A percentile compares a stretch with the other conserved stretches of the same genome.
These are phyloP conservation scores for Yamadazyma akitaensis DNA, from an alignment of 805 yeast genomes.

Conservation along the genomic window DNA sequence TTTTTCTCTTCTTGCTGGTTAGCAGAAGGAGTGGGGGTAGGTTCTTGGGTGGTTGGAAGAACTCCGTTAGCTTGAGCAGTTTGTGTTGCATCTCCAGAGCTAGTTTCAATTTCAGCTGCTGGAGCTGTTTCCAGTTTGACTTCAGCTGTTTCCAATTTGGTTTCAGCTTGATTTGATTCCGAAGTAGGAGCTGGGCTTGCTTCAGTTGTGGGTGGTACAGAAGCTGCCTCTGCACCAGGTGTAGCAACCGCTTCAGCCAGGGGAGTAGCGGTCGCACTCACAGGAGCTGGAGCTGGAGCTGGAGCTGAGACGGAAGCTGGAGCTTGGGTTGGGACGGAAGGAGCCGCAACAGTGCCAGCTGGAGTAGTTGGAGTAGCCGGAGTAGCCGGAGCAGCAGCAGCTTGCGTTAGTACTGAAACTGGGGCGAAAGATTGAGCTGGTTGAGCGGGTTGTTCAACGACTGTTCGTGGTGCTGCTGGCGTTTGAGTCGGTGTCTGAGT, in stretches of 20 bases:
- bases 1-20: constrained; percentile 7
- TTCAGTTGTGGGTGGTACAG: constrained; percentile 1
- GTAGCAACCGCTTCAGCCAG: not conserved
- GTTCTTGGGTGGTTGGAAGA: constrained; percentile 1
- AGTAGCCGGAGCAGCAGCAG: constrained; percentile 6
- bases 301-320: constrained; percentile 1
- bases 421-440: constrained; percentile 9
- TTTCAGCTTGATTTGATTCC: not conserved
- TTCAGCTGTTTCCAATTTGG: not conserved
- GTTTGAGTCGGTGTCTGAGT: constrained; percentile 1
- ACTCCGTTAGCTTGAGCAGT: constrained; percentile 5
- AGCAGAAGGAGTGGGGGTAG: constrained; percentile 1
- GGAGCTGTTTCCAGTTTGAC: constrained; percentile 3
- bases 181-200: constrained; percentile 2
- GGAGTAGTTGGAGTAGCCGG: not conserved
- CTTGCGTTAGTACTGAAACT: constrained; percentile 8
- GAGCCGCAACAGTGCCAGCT: not conserved
- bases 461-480: constrained; percentile 4
- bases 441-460: constrained; percentile 2
- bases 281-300: constrained; percentile 5
- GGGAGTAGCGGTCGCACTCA: not conserved
- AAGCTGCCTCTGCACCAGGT: not conserved
- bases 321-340: too few relatives aligned
- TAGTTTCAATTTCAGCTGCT: constrained; percentile 9
- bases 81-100: constrained; percentile 7